phyloP scores from a whole-genome alignment of 2,329 filamentous ascomycete species.

The Xylariaceae sp. region DNA sequence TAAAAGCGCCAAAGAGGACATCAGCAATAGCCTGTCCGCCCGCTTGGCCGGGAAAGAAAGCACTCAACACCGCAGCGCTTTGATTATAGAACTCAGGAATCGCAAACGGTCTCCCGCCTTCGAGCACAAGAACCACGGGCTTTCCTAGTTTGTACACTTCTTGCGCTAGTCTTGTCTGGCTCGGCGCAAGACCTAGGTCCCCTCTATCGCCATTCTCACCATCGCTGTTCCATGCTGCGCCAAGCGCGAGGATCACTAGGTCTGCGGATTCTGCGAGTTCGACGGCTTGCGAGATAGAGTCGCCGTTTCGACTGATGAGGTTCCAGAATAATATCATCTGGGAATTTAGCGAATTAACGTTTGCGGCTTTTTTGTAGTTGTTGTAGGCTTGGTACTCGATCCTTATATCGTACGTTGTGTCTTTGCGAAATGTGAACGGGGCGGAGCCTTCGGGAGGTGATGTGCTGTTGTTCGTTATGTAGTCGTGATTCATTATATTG shows the following conservation, averaged over 20 bases:
- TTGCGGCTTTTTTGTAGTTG: slow-evolving; percentile 35
- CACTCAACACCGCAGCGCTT: slow-evolving; percentile 37
- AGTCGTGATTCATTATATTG: slow-evolving; percentile 38
- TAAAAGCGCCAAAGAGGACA: slow-evolving; percentile 30
- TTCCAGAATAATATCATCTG: slow-evolving; percentile 44
- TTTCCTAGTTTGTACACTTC: slow-evolving; percentile 37
- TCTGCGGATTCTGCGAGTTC: slow-evolving; percentile 34
- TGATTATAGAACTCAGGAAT: slow-evolving; percentile 36
- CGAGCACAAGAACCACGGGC: slow-evolving; percentile 38
- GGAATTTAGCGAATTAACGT: slow-evolving; percentile 38
- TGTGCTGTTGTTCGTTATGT: slow-evolving; percentile 34
- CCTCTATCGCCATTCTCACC: slow-evolving; percentile 40
- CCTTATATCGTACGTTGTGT: slow-evolving; percentile 32
- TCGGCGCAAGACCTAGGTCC: slow-evolving; percentile 33
- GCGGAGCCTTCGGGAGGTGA: slow-evolving; percentile 33
- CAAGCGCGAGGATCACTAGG: slow-evolving; percentile 37
- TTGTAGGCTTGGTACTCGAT: slow-evolving; percentile 42
- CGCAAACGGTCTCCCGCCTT: slow-evolving; percentile 39
- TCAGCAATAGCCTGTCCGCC: slow-evolving; percentile 35
- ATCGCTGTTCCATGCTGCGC: slow-evolving; percentile 43
- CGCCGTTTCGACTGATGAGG: slow-evolving; percentile 34
- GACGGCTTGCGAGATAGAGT: slow-evolving; percentile 31
- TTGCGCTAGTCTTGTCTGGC: slow-evolving; percentile 35
- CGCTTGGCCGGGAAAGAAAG: slow-evolving; percentile 34
- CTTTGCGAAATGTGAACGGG: slow-evolving; percentile 36